Conservation (phyloP, 768 basidiomycete species). For the Termitomyces sp. region DNA sequence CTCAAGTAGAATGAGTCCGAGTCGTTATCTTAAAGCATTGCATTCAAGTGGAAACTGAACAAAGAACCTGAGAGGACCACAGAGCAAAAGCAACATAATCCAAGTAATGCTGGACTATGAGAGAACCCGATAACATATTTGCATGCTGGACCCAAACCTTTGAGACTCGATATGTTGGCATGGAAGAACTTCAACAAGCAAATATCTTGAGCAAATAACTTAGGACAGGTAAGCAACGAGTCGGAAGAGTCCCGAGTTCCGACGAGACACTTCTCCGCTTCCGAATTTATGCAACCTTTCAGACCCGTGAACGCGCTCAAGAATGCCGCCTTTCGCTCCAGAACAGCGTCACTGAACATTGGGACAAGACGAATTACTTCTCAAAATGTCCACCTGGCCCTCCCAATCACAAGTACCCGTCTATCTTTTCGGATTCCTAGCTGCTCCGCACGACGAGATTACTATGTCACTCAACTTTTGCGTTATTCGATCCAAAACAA, state of each 20-base stretch:
- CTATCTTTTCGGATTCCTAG: not conserved
- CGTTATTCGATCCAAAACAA: slow-evolving; percentile 5
- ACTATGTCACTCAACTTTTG: not conserved
- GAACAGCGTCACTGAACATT: not conserved
- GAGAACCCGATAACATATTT: too few relatives aligned
- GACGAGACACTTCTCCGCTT: not conserved
- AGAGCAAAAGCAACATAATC: not conserved
- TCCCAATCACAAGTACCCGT: not conserved
- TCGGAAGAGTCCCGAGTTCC: not conserved
- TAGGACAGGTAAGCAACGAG: not conserved
- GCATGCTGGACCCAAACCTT: not conserved
- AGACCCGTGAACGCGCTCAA: not conserved
- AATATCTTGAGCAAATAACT: not conserved
- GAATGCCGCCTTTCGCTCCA: not conserved
- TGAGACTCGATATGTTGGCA: not conserved
- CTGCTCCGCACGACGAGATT: not conserved
- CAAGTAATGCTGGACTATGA: too few relatives aligned
- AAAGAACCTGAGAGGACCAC: not conserved
- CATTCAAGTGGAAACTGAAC: not conserved
- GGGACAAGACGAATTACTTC: not conserved
- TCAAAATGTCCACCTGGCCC: not conserved
- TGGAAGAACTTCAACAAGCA: not conserved
- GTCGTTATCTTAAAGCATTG: too few relatives aligned
- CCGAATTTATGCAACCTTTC: not conserved
- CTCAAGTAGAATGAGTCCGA: too few relatives aligned